Evolutionary conservation across 2,329 filamentous ascomycete species (phyloP).

Genomic region (Akanthomyces uredinophilus): DNA sequence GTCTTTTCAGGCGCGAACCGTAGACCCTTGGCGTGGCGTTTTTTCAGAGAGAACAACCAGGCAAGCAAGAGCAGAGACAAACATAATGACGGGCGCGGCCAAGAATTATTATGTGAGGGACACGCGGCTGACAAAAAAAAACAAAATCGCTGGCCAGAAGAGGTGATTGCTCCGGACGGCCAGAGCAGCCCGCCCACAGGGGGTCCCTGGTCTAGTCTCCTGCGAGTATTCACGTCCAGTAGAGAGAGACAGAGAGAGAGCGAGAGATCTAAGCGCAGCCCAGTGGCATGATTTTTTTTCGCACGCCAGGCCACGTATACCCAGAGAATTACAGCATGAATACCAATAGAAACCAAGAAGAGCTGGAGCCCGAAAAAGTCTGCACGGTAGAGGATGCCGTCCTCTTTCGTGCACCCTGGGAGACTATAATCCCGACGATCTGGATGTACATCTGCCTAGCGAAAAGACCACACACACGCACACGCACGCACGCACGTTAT

Average conservation of each 20-base stretch:
- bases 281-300: too few species aligned
- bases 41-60: neutral
- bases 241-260: too few species aligned
- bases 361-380: too few species aligned
- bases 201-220: neutral
- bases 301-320: too few species aligned
- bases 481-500: too few species aligned
- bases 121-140: neutral
- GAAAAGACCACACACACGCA: neutral
- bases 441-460: neutral
- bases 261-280: neutral
- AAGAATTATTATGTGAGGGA: neutral
- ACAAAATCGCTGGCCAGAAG: neutral
- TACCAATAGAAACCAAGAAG: too few species aligned
- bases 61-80: neutral
- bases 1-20: neutral
- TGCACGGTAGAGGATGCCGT: neutral
- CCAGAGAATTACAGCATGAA: too few species aligned
- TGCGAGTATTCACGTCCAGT: neutral
- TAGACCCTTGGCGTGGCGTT: neutral
- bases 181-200: neutral
- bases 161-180: neutral
- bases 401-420: neutral
- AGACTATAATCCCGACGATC: neutral
- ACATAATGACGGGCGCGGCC: neutral